Base-by-base conservation (phyloP, 2,329 filamentous ascomycete species). In the Coccinonectria pachysandricola region DNA sequence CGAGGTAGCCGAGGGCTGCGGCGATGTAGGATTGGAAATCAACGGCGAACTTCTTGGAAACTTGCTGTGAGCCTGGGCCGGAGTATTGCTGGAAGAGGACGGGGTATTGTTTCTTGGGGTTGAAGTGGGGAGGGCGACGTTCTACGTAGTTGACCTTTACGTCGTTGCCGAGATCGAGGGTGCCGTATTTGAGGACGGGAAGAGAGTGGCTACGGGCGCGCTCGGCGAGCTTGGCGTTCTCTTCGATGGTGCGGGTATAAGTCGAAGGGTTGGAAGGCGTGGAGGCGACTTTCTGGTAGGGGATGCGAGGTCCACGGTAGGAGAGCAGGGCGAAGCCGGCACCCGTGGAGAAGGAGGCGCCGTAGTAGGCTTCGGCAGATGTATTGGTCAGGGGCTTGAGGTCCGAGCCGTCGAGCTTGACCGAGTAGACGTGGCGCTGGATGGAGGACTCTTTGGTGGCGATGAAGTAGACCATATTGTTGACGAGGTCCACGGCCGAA, bases 61-160 rank as follows among this genome's bases (percentile, higher is more conserved):
- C 91, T 6, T 71, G 72, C 52, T 98, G 92, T 11, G 86, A 95
- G n/a, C 81, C 84, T 0, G 91, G 91, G 0, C 91, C 91, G 13
- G 84, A 88, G 60, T 98, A 98, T 32, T 95, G 78, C 46, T 83
- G 79, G 65, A 98, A 98, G 4, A 98, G 70, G 1, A 98, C 86
- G 0, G 91, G 91, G 43, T 98, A 96, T 49, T 81, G 76, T 57
- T 82, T 87, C 43, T 75, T 76, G 11, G 74, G 64, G 51, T 86
- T 71, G 50, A 96, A 98, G 54, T 94, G 80, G 2, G 87, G 81
- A 5, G 91, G 91, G 1, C 85, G 80, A 15, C 86, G 79, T 56
- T 98, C 91, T 9, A 96, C 61, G 41, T 72, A 75, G 54, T 75
- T 74, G 43, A 75, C 60, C 11, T 76, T 71, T 41, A 81, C 78